Conservation (phyloP, 116 monocot species). For the Phalaenopsis hybrid region DNA sequence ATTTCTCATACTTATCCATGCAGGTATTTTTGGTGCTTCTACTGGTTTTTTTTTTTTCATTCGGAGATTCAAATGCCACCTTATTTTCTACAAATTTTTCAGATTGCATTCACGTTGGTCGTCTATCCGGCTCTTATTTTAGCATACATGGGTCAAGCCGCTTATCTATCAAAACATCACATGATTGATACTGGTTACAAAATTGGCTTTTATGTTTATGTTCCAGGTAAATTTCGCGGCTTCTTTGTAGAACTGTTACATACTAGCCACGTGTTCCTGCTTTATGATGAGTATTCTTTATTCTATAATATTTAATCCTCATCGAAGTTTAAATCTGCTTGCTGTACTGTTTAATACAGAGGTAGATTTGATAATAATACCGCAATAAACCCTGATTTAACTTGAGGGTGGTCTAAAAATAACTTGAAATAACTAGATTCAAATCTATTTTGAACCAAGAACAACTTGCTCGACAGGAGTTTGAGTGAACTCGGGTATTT, state of each 20-base stretch:
- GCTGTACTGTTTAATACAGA: neutral
- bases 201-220: slow-evolving; percentile 50
- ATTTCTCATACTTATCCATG: slow-evolving; percentile 49
- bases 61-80: slow-evolving; percentile 3
- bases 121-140: slow-evolving; percentile 58
- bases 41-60: neutral
- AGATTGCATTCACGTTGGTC: slow-evolving; percentile 55
- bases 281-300: neutral
- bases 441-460: too few relatives aligned
- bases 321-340: neutral
- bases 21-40: slow-evolving; percentile 23
- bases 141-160: slow-evolving; percentile 67
- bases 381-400: neutral
- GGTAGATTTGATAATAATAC: neutral
- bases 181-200: slow-evolving; percentile 25
- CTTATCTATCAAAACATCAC: slow-evolving; percentile 54
- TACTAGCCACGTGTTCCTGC: neutral
- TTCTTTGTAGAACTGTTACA: too few relatives aligned
- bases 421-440: too few relatives aligned
- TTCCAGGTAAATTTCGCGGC: slow-evolving; percentile 36
- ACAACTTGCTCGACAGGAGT: neutral
- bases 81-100: slow-evolving; percentile 6
- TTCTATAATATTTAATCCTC: neutral
- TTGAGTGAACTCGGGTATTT: neutral
- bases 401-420: too few relatives aligned